Percentiles rank a stretch among this genome's conserved stretches.
Conservation (phyloP, 2,329 filamentous ascomycete species). For the Neonectria magnoliae region DNA sequence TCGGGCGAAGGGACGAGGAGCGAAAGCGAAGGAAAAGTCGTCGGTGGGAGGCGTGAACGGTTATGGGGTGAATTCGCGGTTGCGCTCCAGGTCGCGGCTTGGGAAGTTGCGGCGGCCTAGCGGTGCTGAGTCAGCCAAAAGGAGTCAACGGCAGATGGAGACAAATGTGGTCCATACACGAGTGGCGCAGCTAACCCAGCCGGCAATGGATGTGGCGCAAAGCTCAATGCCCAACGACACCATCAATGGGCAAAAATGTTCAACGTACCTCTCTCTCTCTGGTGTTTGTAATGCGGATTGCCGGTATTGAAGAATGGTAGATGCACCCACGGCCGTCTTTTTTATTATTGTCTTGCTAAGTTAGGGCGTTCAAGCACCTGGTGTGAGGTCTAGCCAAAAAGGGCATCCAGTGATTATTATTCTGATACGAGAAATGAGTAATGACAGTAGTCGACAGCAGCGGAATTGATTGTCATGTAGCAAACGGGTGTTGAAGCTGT, state of each 20-base stretch:
- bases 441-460: too few species aligned
- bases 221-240: neutral
- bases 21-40: constrained; percentile 3
- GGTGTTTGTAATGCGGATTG: neutral
- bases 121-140: constrained; percentile 26
- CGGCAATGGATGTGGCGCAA: neutral
- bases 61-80: constrained; percentile 17
- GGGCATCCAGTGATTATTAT: too few species aligned
- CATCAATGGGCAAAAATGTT: neutral
- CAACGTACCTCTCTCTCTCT: neutral
- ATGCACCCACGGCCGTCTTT: neutral
- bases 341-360: neutral
- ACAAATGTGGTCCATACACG: neutral
- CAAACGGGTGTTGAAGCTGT: too few species aligned
- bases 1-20: constrained; percentile 12
- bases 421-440: too few species aligned
- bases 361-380: too few species aligned
- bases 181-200: neutral
- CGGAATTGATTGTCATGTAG: too few species aligned
- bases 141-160: neutral
- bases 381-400: neutral
- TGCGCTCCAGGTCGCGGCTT: constrained; percentile 20
- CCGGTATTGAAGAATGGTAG: neutral
- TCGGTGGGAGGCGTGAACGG: constrained; percentile 19
- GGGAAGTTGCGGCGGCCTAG: constrained; percentile 9